Conservation (phyloP, 2,329 filamentous ascomycete genomes). For the Talaromyces sp. region DNA sequence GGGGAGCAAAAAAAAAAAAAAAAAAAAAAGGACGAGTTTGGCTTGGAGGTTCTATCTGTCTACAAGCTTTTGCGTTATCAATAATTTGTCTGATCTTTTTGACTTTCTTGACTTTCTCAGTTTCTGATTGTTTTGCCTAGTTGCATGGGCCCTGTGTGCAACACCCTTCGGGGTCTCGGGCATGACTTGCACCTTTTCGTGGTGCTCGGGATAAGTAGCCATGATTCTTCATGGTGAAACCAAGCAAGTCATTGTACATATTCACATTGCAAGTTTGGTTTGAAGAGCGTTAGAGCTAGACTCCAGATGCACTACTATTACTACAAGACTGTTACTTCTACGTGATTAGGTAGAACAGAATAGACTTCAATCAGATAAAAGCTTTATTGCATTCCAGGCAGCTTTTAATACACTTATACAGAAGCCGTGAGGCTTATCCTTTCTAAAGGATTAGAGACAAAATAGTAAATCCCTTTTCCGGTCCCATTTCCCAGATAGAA, state of each 20-base stretch:
- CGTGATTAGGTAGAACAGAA: not conserved
- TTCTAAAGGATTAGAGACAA: constrained; percentile 12
- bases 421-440: constrained; percentile 21
- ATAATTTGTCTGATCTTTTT: no score
- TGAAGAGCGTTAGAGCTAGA: not conserved
- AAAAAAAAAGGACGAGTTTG: no score
- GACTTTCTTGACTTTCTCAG: no score
- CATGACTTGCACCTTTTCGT: constrained; percentile 22
- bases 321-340: not conserved
- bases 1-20: no score
- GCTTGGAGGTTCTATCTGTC: no score
- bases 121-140: constrained; percentile 6
- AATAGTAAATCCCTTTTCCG: constrained; percentile 7
- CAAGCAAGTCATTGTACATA: constrained; percentile 11
- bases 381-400: constrained; percentile 21
- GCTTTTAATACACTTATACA: constrained; percentile 23
- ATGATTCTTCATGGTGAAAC: constrained; percentile 13
- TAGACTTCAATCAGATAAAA: constrained; percentile 2
- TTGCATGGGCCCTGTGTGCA: constrained; percentile 13
- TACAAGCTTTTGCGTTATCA: no score
- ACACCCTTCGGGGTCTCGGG: constrained; percentile 1
- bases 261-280: no score
- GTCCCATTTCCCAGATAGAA: constrained; percentile 6
- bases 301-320: not conserved
- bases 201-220: constrained; percentile 22